Evolutionary conservation across 805 yeast species (phyloP).

Genomic region (Cyberlindnera mrakii): DNA sequence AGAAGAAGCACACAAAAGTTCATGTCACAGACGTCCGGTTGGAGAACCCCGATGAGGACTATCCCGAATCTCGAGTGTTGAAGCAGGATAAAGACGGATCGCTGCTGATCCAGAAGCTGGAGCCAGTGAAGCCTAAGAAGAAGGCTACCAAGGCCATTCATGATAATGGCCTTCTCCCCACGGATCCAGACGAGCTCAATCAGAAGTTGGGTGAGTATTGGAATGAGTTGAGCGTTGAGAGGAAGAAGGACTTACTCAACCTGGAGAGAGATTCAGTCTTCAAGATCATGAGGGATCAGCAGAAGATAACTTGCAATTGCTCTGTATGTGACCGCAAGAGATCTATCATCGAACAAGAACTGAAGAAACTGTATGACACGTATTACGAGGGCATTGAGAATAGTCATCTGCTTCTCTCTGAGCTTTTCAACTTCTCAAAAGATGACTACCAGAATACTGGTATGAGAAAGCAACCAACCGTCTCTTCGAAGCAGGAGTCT

Average conservation of each 20-base stretch:
- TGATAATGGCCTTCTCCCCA: slow-evolving; percentile 6
- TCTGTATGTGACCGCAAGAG: slow-evolving; percentile 73
- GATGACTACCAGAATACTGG: neutral
- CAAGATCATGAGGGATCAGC: slow-evolving; percentile 55
- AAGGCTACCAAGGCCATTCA: slow-evolving; percentile 31
- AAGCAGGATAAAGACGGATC: slow-evolving; percentile 72
- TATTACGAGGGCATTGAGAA: slow-evolving; percentile 40
- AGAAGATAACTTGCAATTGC: slow-evolving; percentile 59
- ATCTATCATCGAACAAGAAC: slow-evolving; percentile 65
- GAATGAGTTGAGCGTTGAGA: slow-evolving; percentile 56
- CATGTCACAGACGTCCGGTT: slow-evolving; percentile 26
- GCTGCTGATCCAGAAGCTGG: slow-evolving; percentile 55
- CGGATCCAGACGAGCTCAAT: slow-evolving; percentile 16
- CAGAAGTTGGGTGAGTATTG: slow-evolving; percentile 40
- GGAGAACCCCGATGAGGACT: slow-evolving; percentile 52
- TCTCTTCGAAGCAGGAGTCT: slow-evolving; percentile 2
- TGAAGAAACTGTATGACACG: slow-evolving; percentile 66
- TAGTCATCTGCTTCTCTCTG: slow-evolving; percentile 3
- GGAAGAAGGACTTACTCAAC: slow-evolving; percentile 54
- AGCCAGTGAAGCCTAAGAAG: slow-evolving; percentile 15
- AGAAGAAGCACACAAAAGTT: slow-evolving; percentile 27
- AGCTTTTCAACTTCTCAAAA: slow-evolving; percentile 13
- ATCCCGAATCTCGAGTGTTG: slow-evolving; percentile 67
- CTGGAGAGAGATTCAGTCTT: slow-evolving; percentile 67
- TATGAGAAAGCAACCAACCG: neutral